Evolutionary conservation across 2,329 filamentous ascomycete genomes (phyloP).

Genomic region (Parascedosporium putredinis): DNA sequence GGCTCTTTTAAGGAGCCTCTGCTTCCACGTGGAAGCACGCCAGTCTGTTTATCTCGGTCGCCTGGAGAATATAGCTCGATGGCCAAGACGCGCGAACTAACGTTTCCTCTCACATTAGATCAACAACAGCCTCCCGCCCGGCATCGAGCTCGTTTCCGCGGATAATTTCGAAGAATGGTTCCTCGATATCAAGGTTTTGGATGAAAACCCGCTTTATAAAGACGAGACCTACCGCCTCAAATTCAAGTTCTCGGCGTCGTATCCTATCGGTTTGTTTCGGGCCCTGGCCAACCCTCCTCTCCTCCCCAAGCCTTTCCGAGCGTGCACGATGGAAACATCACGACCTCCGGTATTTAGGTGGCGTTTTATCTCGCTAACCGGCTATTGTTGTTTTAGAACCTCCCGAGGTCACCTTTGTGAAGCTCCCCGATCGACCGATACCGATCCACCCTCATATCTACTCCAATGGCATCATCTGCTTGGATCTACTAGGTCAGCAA

Average conservation of each 20-base stretch:
- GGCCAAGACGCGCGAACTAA: too few relatives aligned
- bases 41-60: too few relatives aligned
- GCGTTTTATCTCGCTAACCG: background rate
- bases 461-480: slow-evolving; percentile 96
- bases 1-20: too few relatives aligned
- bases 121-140: slow-evolving; percentile 45
- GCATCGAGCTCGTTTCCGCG: slow-evolving; percentile 69
- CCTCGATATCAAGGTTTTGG: slow-evolving; percentile 84
- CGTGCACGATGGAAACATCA: too few relatives aligned
- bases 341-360: too few relatives aligned
- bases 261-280: slow-evolving; percentile 67
- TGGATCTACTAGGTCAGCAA: slow-evolving; percentile 76
- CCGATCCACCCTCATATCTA: slow-evolving; percentile 98
- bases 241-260: slow-evolving; percentile 73
- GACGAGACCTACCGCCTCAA: slow-evolving; percentile 73
- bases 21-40: too few relatives aligned
- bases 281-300: too few relatives aligned
- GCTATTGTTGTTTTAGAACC: slow-evolving; percentile 50
- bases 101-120: slow-evolving; percentile 29
- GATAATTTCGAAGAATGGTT: slow-evolving; percentile 84
- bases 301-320: too few relatives aligned
- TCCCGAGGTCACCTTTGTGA: slow-evolving; percentile 84
- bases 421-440: slow-evolving; percentile 55
- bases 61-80: too few relatives aligned
- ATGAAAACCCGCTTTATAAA: slow-evolving; percentile 79